Base-by-base conservation (phyloP, 2,329 filamentous ascomycete genomes). In the Penicillium brasilianum region DNA sequence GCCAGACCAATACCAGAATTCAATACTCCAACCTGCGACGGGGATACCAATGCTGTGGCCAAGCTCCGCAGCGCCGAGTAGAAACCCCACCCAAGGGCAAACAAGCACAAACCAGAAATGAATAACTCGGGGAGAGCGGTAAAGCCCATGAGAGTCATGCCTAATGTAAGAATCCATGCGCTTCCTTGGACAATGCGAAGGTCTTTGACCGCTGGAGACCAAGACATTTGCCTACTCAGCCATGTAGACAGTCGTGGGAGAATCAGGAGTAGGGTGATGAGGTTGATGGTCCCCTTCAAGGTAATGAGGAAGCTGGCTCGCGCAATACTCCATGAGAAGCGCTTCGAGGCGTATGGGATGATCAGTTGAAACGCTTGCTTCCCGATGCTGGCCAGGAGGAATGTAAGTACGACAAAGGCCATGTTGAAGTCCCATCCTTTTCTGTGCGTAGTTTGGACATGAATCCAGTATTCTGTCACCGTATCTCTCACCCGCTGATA, bases 301-400 rank as follows among this genome's bases (percentile, higher is more conserved):
- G 50, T 52, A 25, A 52, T 39, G 18, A 52, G 50, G 50, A 52
- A 52, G 50, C 50, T 52, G 13, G 50, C 50, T 6, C 50, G 50
- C 8, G 50, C 13, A 2, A 52, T 52, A 39, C 50, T 52, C 50
- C 50, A 52, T 2, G 36, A 52, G 13, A 52, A 52, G 36, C 50
- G 50, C 32, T 52, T 52, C 32, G 50, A 52, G 18, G 50, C 50
- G 22, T 52, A 52, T 25, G 50, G 50, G 9, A 52, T 52, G 32
- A 52, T 52, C 14, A 52, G 9, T 14, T 37, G 32, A 7, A 52
- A 8, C 2, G 50, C 50, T 14, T 52, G 50, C 13, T 25, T 36
- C 16, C 50, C 39, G 50, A 52, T 52, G 22, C 50, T 39, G 11
- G 50, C 50, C 1, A 52, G 22, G 8, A 52, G 30, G 11, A 52